These are phyloP conservation scores for Amylocystis lapponica DNA, from an alignment of 768 basidiomycete genomes.

Conservation along the genomic window DNA sequence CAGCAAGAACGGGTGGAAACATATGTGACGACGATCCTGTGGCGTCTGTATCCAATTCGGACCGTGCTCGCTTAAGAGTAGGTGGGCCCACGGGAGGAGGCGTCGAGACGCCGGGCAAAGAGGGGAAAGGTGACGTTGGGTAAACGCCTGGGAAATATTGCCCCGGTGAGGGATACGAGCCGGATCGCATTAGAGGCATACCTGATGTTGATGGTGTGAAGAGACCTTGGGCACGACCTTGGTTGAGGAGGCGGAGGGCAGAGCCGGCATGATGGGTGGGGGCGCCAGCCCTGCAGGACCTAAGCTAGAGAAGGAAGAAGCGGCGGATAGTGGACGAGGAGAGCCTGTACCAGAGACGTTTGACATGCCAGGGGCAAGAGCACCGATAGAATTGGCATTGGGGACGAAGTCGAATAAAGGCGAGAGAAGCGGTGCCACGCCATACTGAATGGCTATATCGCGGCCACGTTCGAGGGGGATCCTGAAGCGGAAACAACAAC, in stretches of 20 bases:
- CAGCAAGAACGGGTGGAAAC: conserved; percentile 24
- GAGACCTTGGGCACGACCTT: conserved; percentile 80
- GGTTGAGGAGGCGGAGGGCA: conserved; percentile 75
- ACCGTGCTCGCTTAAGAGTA: conserved; percentile 57
- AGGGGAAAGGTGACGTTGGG: conserved; percentile 47
- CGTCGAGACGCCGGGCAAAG: conserved; percentile 26
- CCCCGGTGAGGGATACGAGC: conserved; percentile 49
- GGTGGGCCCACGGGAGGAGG: conserved; percentile 30
- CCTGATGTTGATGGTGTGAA: conserved; percentile 81
- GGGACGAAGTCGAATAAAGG: conserved; percentile 95
- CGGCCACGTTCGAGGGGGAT: conserved; percentile 93
- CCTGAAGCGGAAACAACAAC: conserved; percentile 39
- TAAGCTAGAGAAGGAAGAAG: conserved; percentile 7
- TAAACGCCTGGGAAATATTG: conserved; percentile 41
- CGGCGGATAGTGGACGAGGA: neutral
- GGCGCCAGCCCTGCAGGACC: conserved; percentile 48
- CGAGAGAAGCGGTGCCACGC: conserved; percentile 79
- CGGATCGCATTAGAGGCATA: conserved; percentile 37
- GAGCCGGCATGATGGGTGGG: conserved; percentile 88
- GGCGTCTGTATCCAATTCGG: conserved; percentile 57
- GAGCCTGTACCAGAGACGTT: conserved; percentile 14
- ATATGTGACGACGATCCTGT: conserved; percentile 13
- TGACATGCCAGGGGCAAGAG: conserved; percentile 45
- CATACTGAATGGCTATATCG: conserved; percentile 88
- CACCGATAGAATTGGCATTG: conserved; percentile 59